phyloP scores from a whole-genome alignment of 2,329 filamentous ascomycete genomes.

The Fusarium albosuccineum region DNA sequence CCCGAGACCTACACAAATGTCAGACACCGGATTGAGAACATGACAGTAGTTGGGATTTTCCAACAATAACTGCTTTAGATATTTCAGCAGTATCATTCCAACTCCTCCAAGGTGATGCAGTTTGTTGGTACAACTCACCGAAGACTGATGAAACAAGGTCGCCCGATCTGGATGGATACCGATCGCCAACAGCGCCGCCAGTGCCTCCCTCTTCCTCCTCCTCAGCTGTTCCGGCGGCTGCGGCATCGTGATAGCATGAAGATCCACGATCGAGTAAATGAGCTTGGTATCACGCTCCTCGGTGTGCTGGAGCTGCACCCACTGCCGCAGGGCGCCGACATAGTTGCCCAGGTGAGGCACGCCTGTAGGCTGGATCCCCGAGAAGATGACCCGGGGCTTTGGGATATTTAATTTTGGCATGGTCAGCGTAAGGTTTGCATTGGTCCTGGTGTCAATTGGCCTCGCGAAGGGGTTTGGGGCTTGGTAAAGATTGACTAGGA shows the following conservation, averaged over 20 bases:
- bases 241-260: constrained; percentile 89
- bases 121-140: constrained; percentile 61
- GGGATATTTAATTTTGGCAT: constrained; percentile 26
- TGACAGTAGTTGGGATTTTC: too few relatives aligned
- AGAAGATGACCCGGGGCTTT: constrained; percentile 76
- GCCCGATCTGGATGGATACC: constrained; percentile 84
- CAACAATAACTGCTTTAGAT: too few relatives aligned
- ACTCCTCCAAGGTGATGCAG: too few relatives aligned
- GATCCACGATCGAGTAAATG: constrained; percentile 89
- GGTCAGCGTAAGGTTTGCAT: background rate
- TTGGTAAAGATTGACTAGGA: background rate
- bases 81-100: too few relatives aligned
- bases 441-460: background rate
- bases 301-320: constrained; percentile 81
- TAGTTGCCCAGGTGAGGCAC: constrained; percentile 97
- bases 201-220: constrained; percentile 76
- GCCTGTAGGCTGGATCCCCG: constrained; percentile 96
- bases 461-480: background rate
- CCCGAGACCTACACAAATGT: constrained; percentile 69
- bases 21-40: background rate
- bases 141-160: constrained; percentile 85
- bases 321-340: constrained; percentile 87
- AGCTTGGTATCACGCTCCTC: constrained; percentile 70
- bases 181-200: constrained; percentile 85
- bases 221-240: constrained; percentile 74